Evolutionary conservation across 495 filamentous ascomycete species (phyloP).

Genomic region (Talaromyces ruber): DNA sequence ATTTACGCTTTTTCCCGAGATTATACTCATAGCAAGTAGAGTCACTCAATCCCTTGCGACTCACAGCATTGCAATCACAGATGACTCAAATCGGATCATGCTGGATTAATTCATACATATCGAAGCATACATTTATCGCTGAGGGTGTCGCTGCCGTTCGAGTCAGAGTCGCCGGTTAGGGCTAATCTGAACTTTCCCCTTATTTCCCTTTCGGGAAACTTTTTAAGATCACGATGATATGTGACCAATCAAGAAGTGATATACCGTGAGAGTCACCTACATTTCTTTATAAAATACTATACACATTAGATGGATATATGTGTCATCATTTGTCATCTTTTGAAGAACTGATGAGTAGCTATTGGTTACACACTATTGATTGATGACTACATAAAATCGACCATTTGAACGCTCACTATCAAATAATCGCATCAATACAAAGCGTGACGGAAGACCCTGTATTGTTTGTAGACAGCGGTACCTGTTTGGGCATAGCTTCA

Average conservation of each 20-base stretch:
- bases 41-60: background rate
- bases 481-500: background rate
- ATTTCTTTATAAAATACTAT: background rate
- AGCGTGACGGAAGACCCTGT: background rate
- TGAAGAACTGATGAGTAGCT: background rate
- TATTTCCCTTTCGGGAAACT: background rate
- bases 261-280: background rate
- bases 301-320: background rate
- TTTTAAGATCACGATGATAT: background rate
- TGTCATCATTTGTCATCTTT: background rate
- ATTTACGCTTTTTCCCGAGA: background rate
- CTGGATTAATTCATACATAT: background rate
- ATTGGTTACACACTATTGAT: background rate
- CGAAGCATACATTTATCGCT: background rate
- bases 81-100: background rate
- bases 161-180: background rate
- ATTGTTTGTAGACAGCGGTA: background rate
- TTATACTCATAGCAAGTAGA: background rate
- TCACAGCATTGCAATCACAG: background rate
- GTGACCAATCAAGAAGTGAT: background rate
- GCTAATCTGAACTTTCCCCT: background rate
- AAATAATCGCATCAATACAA: background rate
- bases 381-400: background rate
- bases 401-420: background rate
- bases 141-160: background rate